These are phyloP conservation scores for Phialophora expanda DNA, from an alignment of 2,329 filamentous ascomycete genomes.

Conservation along the genomic window DNA sequence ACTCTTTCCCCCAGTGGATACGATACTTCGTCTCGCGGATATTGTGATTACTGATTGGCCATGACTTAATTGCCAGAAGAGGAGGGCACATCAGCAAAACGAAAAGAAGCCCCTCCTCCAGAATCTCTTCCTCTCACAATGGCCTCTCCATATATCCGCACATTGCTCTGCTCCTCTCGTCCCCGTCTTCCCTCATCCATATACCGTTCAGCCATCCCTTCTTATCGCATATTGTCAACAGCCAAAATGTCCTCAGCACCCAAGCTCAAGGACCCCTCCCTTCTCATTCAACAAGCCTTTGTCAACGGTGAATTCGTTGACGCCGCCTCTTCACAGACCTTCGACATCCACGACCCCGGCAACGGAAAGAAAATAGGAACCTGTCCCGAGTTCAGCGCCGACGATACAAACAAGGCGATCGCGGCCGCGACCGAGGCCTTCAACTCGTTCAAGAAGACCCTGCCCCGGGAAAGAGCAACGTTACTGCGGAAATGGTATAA, in stretches of 20 bases:
- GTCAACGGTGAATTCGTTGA: slow-evolving; percentile 92
- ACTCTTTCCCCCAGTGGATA: slow-evolving; percentile 14
- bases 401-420: slow-evolving; percentile 82
- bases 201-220: slow-evolving; percentile 15
- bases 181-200: slow-evolving; percentile 28
- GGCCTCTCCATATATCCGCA: slow-evolving; percentile 32
- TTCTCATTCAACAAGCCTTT: slow-evolving; percentile 84
- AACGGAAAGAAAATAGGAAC: slow-evolving; percentile 80
- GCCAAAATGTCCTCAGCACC: slow-evolving; percentile 39
- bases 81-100: background rate
- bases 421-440: slow-evolving; percentile 77
- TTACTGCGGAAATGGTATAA: slow-evolving; percentile 72
- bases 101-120: slow-evolving; percentile 2
- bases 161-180: slow-evolving; percentile 28
- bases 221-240: slow-evolving; percentile 33
- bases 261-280: slow-evolving; percentile 73
- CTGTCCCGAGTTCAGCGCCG: slow-evolving; percentile 76
- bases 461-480: slow-evolving; percentile 64
- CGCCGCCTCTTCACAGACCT: slow-evolving; percentile 86
- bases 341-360: slow-evolving; percentile 85
- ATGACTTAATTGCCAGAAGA: background rate
- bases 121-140: slow-evolving; percentile 13
- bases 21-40: background rate
- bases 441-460: slow-evolving; percentile 64
- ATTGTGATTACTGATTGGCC: slow-evolving; percentile 12